Percentiles rank a stretch among this genome's conserved stretches.
Evolutionary conservation across 2,329 filamentous ascomycete genomes (phyloP).

Genomic region (Verticillium nonalfalfae): DNA sequence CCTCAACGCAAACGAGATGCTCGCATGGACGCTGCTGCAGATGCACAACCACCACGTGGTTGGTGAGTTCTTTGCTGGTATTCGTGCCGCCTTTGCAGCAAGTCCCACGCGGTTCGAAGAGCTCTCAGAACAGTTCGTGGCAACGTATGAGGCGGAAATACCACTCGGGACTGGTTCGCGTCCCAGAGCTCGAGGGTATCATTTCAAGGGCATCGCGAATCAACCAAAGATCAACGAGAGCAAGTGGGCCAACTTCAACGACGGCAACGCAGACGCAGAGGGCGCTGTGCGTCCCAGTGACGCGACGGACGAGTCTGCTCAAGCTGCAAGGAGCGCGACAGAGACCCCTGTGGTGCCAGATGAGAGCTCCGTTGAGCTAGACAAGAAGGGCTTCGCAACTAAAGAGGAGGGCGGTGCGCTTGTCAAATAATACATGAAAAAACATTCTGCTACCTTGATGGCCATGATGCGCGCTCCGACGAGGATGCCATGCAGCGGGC

Average conservation of each 20-base stretch:
- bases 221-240: conserved; percentile 62
- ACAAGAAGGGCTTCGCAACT: conserved; percentile 47
- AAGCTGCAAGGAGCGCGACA: conserved; percentile 37
- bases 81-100: conserved; percentile 48
- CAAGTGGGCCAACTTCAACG: conserved; percentile 53
- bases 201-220: conserved; percentile 65
- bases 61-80: conserved; percentile 63
- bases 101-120: conserved; percentile 24
- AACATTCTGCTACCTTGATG: not conserved
- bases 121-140: conserved; percentile 54
- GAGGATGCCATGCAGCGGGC: not conserved
- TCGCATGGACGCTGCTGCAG: conserved; percentile 88
- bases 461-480: not conserved
- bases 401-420: not conserved
- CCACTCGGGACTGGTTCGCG: conserved; percentile 71
- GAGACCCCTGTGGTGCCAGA: conserved; percentile 45
- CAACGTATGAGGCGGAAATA: conserved; percentile 61
- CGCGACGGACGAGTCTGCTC: conserved; percentile 20
- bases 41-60: conserved; percentile 81
- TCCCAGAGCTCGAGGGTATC: conserved; percentile 76
- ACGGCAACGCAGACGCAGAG: not conserved
- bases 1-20: conserved; percentile 88
- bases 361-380: conserved; percentile 38
- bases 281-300: conserved; percentile 1
- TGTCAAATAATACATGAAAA: not conserved